Base-by-base conservation (phyloP, 2,329 filamentous ascomycete species). In the Taxawa tesnikishii region DNA sequence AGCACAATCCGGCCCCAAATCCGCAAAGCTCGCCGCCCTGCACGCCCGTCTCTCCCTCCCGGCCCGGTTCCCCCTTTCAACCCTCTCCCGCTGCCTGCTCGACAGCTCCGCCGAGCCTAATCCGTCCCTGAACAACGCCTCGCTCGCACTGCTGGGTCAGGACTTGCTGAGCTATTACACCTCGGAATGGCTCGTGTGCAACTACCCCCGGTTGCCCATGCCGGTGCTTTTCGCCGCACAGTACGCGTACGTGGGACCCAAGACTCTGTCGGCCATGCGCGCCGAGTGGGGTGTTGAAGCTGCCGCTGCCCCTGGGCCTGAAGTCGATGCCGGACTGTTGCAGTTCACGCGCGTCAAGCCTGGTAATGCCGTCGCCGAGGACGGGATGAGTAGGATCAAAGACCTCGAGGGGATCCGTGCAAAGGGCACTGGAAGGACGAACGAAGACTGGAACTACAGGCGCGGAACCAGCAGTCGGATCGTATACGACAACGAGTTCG, bases 241-340 rank as follows among this genome's bases (percentile, higher is more conserved):
- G 64, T 78, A 80, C 48, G 85, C 83, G 28, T 96, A 84, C 54
- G 70, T 78, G 28, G 90, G 90, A 4, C 70, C 74, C 5, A 73
- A 75, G 43, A 76, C 87, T 1, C 68, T 96, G 28, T 65, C 77
- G 31, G 66, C 75, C 13, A 70, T 96, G 43, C 75, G 82, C 11
- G 65, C 70, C 40, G 81, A 90, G 60, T 98, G 90, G 90, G 90
- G 90, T 59, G 75, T 96, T 11, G 88, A 96, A 55, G 62, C 68
- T 26, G 88, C 83, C n/a, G 83, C 81, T 8, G 79, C 75, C 13
- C 90, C 90, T 1, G 90, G 88, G 31, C 74, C 74, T 37, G 88
- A 96, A 60, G 87, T 96, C 34, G 90, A 98, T 54, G 79, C 87
- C 0, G 90, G 88, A 5, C 65, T 93, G 33, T 65, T 98, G 38